A percentile compares a stretch with the other conserved stretches of the same genome.
phyloP scores from a whole-genome alignment of 805 yeast species.

The Metschnikowia drakensbergensis region DNA sequence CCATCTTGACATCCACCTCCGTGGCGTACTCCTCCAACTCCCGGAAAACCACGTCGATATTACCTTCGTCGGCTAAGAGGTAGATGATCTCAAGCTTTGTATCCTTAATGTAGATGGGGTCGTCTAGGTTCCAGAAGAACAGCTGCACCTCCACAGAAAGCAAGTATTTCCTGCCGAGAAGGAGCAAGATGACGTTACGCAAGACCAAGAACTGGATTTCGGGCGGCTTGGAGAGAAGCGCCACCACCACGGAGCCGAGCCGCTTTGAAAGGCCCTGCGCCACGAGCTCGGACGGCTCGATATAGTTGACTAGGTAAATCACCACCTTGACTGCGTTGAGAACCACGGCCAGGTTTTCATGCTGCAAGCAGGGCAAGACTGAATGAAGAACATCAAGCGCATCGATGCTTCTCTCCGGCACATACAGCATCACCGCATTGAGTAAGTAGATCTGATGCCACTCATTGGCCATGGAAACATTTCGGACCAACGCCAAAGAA shows the following conservation, averaged over 20 bases:
- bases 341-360: slow-evolving; percentile 77
- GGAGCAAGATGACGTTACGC: slow-evolving; percentile 71
- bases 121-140: slow-evolving; percentile 80
- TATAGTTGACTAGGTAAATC: slow-evolving; percentile 69
- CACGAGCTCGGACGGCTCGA: slow-evolving; percentile 50
- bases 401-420: slow-evolving; percentile 66
- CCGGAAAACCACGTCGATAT: slow-evolving; percentile 56
- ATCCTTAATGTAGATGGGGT: slow-evolving; percentile 83
- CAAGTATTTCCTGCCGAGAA: slow-evolving; percentile 62
- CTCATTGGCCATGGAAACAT: slow-evolving; percentile 43
- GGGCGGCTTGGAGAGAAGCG: slow-evolving; percentile 68
- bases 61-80: slow-evolving; percentile 63
- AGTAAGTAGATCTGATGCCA: slow-evolving; percentile 75
- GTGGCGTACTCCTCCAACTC: slow-evolving; percentile 86
- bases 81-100: slow-evolving; percentile 86
- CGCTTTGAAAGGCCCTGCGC: slow-evolving; percentile 53
- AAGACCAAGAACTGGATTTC: slow-evolving; percentile 82
- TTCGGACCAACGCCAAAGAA: slow-evolving; percentile 34
- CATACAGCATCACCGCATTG: slow-evolving; percentile 60
- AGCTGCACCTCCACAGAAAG: slow-evolving; percentile 65
- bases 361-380: slow-evolving; percentile 68
- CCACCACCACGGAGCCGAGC: slow-evolving; percentile 64
- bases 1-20: slow-evolving; percentile 82
- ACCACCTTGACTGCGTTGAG: slow-evolving; percentile 71
- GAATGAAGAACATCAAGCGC: slow-evolving; percentile 64